Conservation (phyloP, 768 basidiomycete genomes). For the Suillus placidus region DNA sequence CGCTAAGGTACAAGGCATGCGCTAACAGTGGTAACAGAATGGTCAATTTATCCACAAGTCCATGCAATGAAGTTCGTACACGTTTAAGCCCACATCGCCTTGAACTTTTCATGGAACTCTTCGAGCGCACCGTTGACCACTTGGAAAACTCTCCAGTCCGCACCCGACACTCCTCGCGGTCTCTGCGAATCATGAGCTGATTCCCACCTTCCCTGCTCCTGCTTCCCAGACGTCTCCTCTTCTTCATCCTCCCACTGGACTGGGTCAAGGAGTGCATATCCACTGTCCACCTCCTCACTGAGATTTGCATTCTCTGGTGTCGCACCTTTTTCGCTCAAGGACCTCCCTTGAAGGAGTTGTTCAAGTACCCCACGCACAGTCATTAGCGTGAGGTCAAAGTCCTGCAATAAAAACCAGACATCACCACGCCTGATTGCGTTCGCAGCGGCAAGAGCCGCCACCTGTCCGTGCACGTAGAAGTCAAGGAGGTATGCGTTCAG, state of each 20-base stretch:
- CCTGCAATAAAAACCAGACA: slow-evolving; percentile 65
- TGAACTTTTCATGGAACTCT: slow-evolving; percentile 64
- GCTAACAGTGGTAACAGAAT: not conserved
- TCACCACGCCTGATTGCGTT: slow-evolving; percentile 66
- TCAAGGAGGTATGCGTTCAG: slow-evolving; percentile 72
- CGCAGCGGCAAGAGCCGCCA: slow-evolving; percentile 45
- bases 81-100: slow-evolving; percentile 59
- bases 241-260: slow-evolving; percentile 28
- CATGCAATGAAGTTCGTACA: not conserved
- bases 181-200: slow-evolving; percentile 5
- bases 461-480: slow-evolving; percentile 69
- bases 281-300: slow-evolving; percentile 36
- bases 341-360: slow-evolving; percentile 41
- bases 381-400: slow-evolving; percentile 54
- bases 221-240: slow-evolving; percentile 7
- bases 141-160: slow-evolving; percentile 60
- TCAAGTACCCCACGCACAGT: slow-evolving; percentile 53
- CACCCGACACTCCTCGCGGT: slow-evolving; percentile 44
- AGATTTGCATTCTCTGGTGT: slow-evolving; percentile 20
- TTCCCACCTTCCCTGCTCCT: slow-evolving; percentile 2
- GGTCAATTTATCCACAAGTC: not conserved
- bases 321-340: slow-evolving; percentile 17
- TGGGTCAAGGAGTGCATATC: slow-evolving; percentile 34
- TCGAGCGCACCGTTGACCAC: slow-evolving; percentile 44
- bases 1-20: not conserved